Base-by-base conservation (phyloP, 352 stramenopile species). In the Globisporangium polare region DNA sequence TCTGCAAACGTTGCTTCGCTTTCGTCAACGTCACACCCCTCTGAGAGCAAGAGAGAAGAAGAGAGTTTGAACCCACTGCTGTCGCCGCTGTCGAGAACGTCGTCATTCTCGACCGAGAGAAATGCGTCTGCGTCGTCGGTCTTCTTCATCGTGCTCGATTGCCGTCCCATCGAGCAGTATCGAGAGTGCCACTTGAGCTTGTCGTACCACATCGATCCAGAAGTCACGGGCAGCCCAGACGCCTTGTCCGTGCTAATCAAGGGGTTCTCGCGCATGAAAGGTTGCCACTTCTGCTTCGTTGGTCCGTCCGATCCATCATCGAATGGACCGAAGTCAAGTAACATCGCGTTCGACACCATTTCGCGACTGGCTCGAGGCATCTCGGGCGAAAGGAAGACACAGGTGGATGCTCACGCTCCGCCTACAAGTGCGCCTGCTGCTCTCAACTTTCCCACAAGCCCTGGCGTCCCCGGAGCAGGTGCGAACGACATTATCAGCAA, bases 241-340 rank as follows among this genome's bases (percentile, higher is more conserved):
- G 84, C 76, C 9, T 64, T 96, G 17, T 74, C 82, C 20, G 74
- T 82, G 29, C 71, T 96, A 10, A 78, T 96, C 63, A 88, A 94
- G 50, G 85, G 83, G 0, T 94, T 96, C 41, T 72, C 71, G 27
- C 70, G 77, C 5, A 96, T 96, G 86, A 95, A 96, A 77, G 86
- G 87, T 1, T 94, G 84, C 50, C 88, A 96, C 52, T 96, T 96
- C 65, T 96, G 88, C 58, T 94, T 96, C 57, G 81, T 96, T 50
- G 88, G 88, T 3, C 83, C 76, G 15, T 82, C 78, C 2, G 66
- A 71, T 6, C 68, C 81, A 17, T 65, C 58, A 5, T 58, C 45
- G 37, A 45, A 65, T 5, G 47, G 61, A 2, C 22, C 55, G 2
- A 68, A 68, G 22, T 71, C 73, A 3, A 77, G 71, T 18, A 75